A percentile compares a stretch with the other conserved stretches of the same genome.
Conservation (phyloP, 129 eudicot genomes). For the Artemisia argyi region DNA sequence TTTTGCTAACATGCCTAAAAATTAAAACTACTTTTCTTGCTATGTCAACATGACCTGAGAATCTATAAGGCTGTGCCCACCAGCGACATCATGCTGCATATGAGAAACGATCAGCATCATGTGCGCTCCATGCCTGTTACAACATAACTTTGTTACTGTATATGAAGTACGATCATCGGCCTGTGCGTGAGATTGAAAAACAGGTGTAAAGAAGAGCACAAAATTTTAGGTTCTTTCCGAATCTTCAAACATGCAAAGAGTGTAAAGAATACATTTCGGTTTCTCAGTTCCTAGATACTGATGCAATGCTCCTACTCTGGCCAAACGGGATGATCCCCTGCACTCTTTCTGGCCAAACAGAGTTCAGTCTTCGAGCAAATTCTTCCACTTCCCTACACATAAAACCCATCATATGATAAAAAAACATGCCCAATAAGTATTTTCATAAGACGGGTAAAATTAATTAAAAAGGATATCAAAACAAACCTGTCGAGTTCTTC, state of each 20-base stretch:
- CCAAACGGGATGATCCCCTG: slow-evolving; percentile 33
- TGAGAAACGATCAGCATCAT: neutral
- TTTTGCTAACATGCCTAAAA: slow-evolving; percentile 1
- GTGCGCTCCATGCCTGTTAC: neutral
- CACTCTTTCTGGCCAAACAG: slow-evolving; percentile 73
- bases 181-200: neutral
- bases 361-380: slow-evolving; percentile 73
- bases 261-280: neutral
- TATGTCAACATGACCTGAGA: neutral
- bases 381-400: slow-evolving; percentile 77
- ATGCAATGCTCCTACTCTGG: neutral
- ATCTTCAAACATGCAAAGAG: neutral
- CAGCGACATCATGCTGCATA: neutral
- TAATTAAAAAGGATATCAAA: no score
- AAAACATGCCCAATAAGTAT: neutral
- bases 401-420: neutral
- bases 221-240: neutral
- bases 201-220: neutral
- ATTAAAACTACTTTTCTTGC: neutral
- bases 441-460: neutral
- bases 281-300: slow-evolving; percentile 8
- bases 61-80: neutral
- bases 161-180: no score
- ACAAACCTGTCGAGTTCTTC: slow-evolving; percentile 69
- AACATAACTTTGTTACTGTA: neutral